Evolutionary conservation across 2,329 filamentous ascomycete species (phyloP), one percentile per base, ranked within the genome.

Genomic region (Fusarium nurragi): DNA sequence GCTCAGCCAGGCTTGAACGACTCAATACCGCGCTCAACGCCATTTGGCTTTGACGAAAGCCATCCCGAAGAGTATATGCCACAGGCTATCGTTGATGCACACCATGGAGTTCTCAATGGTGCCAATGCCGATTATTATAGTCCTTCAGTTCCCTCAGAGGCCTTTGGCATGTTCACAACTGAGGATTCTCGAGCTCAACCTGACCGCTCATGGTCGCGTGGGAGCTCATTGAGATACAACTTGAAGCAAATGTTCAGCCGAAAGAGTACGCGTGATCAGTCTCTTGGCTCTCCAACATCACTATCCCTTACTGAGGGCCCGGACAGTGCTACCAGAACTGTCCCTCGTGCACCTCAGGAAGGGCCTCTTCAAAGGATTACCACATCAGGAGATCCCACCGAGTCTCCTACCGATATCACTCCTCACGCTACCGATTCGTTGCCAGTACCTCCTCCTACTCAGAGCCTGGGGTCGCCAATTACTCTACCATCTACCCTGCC

Each of bases 121-220:
- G 76, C 73, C 36, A 80, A 73, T 49, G 77, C 77, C 39, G 77
- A 80, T 55, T 80, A 80, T 58, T 80, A 80, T 64, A 78, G 77
- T 45, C 74, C 76, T 13, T 75, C 75, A 4, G 75, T 80, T 40
- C 78, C 78, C 4, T 78, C 77, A 4, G 76, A 78, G 49, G 77
- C 77, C 6, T 79, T 80, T 60, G 78, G 77, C 60, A 79, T 80
- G 77, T 67, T 72, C 13, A 62, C 73, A 11, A 65, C 70, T 6
- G 54, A 63, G 10, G 67, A 66, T 13, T 68, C 74, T 19, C 68
- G 71, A 18, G 30, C 66, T 28, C 53, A 72, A 13, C 62, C 65
- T 14, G 64, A 67, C 23, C 71, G 71, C 13, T 71, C 74, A 19
- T 62, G 71, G 25, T 76, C 76, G 6, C 71, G 73, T 25, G 72